Base-by-base conservation (phyloP, 2,329 filamentous ascomycete species). In the Dryadomyces quercivorus region DNA sequence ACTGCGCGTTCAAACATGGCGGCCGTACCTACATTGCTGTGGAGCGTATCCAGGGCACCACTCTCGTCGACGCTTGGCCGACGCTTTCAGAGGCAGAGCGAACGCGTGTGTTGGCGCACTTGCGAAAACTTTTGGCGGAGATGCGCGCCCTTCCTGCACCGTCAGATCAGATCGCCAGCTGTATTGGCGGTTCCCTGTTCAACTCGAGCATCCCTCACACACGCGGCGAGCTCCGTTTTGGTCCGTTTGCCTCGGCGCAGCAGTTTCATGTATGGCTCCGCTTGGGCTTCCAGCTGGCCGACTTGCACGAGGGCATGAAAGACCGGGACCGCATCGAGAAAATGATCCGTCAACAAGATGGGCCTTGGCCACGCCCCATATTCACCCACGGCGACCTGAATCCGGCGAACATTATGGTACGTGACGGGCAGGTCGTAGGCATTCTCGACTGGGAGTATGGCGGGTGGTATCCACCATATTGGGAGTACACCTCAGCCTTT, bases 341-440 rank as follows among this genome's bases (percentile, higher is more conserved):
- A 8, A 55, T 55, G 53, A 38, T 36, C 4, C 38, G 21, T 6
- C 50, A 31, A 18, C 47, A 55, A 26, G 48, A 55, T 20, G 47
- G 22, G 4, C 53, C 48, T 3, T 55, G 31, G 43, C 51, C 48
- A 6, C 16, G 38, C 4, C 42, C 47, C 10, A 60, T 81, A 77
- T 20, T 72, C 75, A 58, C 78, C 67, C 66, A 81, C 70, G 12
- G 75, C 78, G 61, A 78, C 81, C 68, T 83, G 82, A 5, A 75
- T 16, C 66, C 66, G 4, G 58, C 68, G 3, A 77, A 77, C 53
- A 73, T 77, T 36, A 54, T 76, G 5, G 63, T 69, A 2, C 58
- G 62, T 3, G 68, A 65, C 1, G 68, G 69, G n/a, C 62, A 67
- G 12, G 63, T 75, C n/a, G 64, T 63, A 46, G 72, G 67, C 3